Percentiles rank a stretch among this genome's conserved stretches.
Conservation (phyloP, 225 moss, liverwort and hornwort species). For the Straminergon stramineum region DNA sequence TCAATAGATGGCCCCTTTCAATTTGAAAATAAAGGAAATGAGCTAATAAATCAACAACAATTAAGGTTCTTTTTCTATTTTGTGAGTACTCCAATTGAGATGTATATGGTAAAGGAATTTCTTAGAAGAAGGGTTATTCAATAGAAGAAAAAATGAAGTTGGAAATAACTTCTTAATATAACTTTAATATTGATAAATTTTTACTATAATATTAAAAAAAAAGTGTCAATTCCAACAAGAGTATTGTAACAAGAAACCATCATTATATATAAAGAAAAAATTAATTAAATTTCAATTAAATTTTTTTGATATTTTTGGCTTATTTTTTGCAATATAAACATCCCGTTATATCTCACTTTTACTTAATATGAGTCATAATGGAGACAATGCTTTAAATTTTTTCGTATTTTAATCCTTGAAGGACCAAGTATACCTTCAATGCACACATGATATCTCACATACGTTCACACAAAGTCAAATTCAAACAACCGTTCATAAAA, state of each 20-base stretch:
- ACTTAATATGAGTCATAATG: not conserved
- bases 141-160: no score
- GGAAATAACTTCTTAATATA: not conserved
- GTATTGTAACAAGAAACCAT: not conserved
- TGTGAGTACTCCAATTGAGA: no score
- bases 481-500: fast-evolving
- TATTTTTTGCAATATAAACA: not conserved
- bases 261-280: not conserved
- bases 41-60: no score
- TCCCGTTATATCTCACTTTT: not conserved
- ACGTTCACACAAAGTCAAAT: not conserved
- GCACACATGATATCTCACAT: not conserved
- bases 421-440: not conserved
- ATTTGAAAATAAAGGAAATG: no score
- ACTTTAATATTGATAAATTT: no score
- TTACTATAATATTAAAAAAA: no score
- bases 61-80: no score
- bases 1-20: no score
- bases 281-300: not conserved
- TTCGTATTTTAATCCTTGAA: not conserved
- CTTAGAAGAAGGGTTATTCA: no score
- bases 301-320: not conserved
- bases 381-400: not conserved
- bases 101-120: no score
- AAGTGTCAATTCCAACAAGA: not conserved